Base-by-base conservation (phyloP, 768 basidiomycete genomes). In the Macrocybe gigantea region DNA sequence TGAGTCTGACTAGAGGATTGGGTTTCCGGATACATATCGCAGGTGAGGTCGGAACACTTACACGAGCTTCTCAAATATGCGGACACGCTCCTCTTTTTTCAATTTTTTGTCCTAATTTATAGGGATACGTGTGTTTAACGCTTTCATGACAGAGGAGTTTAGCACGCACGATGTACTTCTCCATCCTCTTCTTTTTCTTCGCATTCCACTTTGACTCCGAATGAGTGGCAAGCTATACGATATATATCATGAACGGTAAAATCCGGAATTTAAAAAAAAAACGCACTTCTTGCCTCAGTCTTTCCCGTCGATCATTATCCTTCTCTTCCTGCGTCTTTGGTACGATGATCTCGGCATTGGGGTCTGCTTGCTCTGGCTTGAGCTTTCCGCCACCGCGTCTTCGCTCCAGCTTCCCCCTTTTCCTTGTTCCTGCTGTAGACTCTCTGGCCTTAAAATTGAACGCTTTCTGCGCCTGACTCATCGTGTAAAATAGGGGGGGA, bases 151-250 rank as follows among this genome's bases (percentile, higher is more conserved):
- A 34, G n/a, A 37, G 7, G 7, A 41, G 13, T 34, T 38, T 9
- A 30, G 3, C 14, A 67, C 85, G 57, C 48, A 91, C 92, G 57
- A 97, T 93, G 59, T 93, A 98, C 53, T 90, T 90, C 53, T 97
- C 94, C 5, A 98, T 68, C 45, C 90, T 72, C 63, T 88, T 93
- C 69, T 82, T 85, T 70, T 91, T 94, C 71, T 93, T 93, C 49
- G 69, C 78, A 38, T 79, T 86, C 73, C 89, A 83, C 60, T 85
- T 88, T 3, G 78, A 79, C 39, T 85, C 78, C 7, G 80, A 75
- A 62, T 83, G 77, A 30, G 67, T 63, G 33, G 64, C 63, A 38
- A 77, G 67, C 77, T 78, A 41, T 13, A 41, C 4, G 33, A 32
- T n/a, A 49, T 49, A 6, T 14, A 48, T 38, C 35, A 49, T 42